phyloP scores from a whole-genome alignment of 768 basidiomycete species.

The Suillus alpinus region DNA sequence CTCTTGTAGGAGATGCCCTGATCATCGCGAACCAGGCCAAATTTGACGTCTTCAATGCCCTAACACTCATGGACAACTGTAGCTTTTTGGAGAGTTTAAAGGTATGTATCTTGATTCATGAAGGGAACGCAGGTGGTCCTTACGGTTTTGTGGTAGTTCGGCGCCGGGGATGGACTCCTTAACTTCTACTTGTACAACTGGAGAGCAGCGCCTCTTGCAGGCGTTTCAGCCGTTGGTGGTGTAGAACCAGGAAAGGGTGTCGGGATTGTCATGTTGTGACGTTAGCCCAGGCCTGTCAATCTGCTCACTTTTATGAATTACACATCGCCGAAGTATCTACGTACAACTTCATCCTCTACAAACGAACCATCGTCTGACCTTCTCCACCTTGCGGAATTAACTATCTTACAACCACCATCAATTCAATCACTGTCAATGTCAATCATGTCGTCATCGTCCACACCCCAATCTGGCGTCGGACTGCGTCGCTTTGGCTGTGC shows the following conservation, averaged over 20 bases:
- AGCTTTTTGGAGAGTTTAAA: conserved; percentile 79
- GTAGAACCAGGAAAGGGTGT: conserved; percentile 72
- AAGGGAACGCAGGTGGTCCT: background rate
- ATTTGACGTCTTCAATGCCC: conserved; percentile 95
- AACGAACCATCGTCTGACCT: background rate
- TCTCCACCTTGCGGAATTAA: background rate
- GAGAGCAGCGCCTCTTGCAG: conserved; percentile 78
- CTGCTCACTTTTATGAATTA: conserved; percentile 1
- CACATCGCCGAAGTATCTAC: conserved; percentile 1
- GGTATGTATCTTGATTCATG: conserved; percentile 39
- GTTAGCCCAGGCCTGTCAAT: conserved; percentile 13
- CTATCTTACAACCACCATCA: conserved; percentile 44
- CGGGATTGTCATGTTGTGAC: conserved; percentile 89
- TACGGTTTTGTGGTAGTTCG: conserved; percentile 57
- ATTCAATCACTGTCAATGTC: conserved; percentile 78
- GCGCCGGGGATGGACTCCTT: conserved; percentile 86
- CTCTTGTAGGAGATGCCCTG: conserved; percentile 77
- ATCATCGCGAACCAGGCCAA: conserved; percentile 77
- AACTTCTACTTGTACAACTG: conserved; percentile 97
- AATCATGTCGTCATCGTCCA: conserved; percentile 83
- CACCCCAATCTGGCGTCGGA: conserved; percentile 78
- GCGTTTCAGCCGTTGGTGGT: conserved; percentile 52
- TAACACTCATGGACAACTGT: conserved; percentile 94
- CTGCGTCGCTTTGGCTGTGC: conserved; percentile 43
- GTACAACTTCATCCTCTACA: background rate